Base-by-base conservation (phyloP, 192 early-diverging fungal genomes). In the Glomus cerebriforme region DNA sequence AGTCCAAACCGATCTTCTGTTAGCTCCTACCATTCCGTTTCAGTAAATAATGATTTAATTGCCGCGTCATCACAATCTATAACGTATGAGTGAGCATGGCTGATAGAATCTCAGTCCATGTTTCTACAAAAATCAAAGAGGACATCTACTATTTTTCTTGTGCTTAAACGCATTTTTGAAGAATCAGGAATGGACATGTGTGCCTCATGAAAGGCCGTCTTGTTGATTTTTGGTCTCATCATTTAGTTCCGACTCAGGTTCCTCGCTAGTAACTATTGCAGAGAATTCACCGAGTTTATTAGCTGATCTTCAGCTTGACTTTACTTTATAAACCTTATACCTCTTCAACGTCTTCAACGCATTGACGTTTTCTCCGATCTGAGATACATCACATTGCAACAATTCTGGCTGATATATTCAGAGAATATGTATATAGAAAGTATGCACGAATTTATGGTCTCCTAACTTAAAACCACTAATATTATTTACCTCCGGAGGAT, bases 71-170 rank as follows among this genome's bases (percentile, higher is more conserved):
- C 60, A 75, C 7, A 64, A 13, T 63, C 59, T 12, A 75, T 32
- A 43, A 75, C 63, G 37, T 75, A 75, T 60, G 60, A 75, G 34
- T 75, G 60, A 31, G 60, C 35, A 64, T 75, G 60, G 2, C 74
- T 75, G 34, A 75, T 62, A 58, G 62, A 43, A 43, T 60, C 74
- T 37, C 43, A 76, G 17, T 76, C 62, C 27, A 34, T 62, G 6
- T 76, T 27, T 63, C 63, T 76, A 5, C 7, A 19, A 76, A 63
- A 76, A 34, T 76, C 39, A 63, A 76, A 76, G 1, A 76, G 74
- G 34, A 76, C 10, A 37, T 76, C 74, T 35, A 76, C 62, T 43
- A 76, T 45, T 45, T 45, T 76, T 7, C 74, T 60, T 26, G 74
- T 63, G 37, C 74, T 76, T 34, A 76, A 76, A 3, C 24, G 7